Evolutionary conservation across 2,329 filamentous ascomycete species (phyloP).

Genomic region (Apiospora kogelbergensis): DNA sequence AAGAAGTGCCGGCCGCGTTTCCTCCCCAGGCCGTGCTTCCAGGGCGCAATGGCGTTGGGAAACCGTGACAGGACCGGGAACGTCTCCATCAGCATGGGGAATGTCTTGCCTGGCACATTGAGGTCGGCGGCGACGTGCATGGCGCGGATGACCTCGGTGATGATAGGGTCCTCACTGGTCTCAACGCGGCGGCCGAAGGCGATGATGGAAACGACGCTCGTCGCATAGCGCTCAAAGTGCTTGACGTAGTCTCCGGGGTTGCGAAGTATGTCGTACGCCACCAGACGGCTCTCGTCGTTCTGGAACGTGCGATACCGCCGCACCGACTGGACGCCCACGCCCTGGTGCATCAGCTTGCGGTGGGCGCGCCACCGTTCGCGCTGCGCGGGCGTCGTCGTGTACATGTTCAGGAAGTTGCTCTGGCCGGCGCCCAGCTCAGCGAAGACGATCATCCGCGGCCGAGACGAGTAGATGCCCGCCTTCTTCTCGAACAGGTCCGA

Average conservation of each 20-base stretch:
- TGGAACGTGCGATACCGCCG: conserved; percentile 53
- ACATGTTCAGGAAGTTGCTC: conserved; percentile 44
- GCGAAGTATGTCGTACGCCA: conserved; percentile 49
- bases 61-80: conserved; percentile 50
- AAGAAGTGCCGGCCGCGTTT: conserved; percentile 51
- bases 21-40: conserved; percentile 49
- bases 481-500: conserved; percentile 56
- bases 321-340: conserved; percentile 55
- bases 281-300: conserved; percentile 56
- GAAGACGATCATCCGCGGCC: conserved; percentile 49
- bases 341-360: conserved; percentile 52
- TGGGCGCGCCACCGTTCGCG: conserved; percentile 43
- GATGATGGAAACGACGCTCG: conserved; percentile 55
- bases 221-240: conserved; percentile 54
- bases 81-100: conserved; percentile 58
- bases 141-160: conserved; percentile 58
- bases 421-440: conserved; percentile 46
- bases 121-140: conserved; percentile 59
- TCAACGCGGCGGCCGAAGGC: conserved; percentile 55
- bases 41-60: conserved; percentile 48
- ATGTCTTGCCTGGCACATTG: conserved; percentile 52
- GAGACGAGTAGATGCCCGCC: conserved; percentile 49
- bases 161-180: conserved; percentile 52
- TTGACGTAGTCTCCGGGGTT: conserved; percentile 48
- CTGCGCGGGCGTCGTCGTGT: conserved; percentile 36